These are phyloP conservation scores for Heterobasidion parviporum DNA, from an alignment of 1,284 basidiomycete species.

Conservation along the genomic window DNA sequence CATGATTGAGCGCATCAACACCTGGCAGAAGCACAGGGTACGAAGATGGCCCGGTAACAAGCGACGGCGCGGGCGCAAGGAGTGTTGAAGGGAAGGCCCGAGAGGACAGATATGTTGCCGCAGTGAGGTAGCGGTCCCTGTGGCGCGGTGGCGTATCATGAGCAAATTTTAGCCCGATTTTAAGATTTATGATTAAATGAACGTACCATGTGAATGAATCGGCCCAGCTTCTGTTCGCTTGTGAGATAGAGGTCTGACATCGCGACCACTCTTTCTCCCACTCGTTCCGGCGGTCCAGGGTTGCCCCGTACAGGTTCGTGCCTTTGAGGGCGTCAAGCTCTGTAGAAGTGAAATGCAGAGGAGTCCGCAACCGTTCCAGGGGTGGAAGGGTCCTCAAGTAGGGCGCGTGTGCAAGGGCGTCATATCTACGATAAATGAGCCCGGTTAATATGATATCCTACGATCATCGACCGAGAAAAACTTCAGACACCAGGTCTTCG, in stretches of 20 bases:
- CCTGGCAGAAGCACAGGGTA: constrained; percentile 81
- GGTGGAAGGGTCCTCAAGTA: constrained; percentile 68
- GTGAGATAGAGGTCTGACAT: constrained; percentile 34
- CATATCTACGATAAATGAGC: constrained; percentile 2
- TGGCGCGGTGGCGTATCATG: not conserved
- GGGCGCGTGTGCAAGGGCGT: constrained; percentile 38
- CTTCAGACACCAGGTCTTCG: too few relatives aligned
- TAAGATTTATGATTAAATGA: not conserved
- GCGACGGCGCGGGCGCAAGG: constrained; percentile 47
- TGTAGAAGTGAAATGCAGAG: constrained; percentile 58
- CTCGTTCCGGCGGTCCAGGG: constrained; percentile 47
- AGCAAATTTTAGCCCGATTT: not conserved
- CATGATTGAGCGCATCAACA: constrained; percentile 80
- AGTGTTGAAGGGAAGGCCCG: constrained; percentile 83
- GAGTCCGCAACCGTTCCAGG: constrained; percentile 51
- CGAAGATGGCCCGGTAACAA: constrained; percentile 41
- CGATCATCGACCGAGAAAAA: not conserved
- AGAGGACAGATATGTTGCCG: constrained; percentile 74
- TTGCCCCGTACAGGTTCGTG: constrained; percentile 73
- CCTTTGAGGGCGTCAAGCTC: constrained; percentile 66
- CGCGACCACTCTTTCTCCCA: constrained; percentile 55
- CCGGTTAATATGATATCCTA: constrained; percentile 11
- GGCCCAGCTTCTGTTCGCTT: constrained; percentile 34
- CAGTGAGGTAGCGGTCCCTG: constrained; percentile 67
- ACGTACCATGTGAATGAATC: constrained; percentile 61